Percentiles rank a stretch among this genome's conserved stretches.
These are phyloP conservation scores for Hypoxylon sp. DNA, from an alignment of 2,329 filamentous ascomycete species.

Conservation along the genomic window DNA sequence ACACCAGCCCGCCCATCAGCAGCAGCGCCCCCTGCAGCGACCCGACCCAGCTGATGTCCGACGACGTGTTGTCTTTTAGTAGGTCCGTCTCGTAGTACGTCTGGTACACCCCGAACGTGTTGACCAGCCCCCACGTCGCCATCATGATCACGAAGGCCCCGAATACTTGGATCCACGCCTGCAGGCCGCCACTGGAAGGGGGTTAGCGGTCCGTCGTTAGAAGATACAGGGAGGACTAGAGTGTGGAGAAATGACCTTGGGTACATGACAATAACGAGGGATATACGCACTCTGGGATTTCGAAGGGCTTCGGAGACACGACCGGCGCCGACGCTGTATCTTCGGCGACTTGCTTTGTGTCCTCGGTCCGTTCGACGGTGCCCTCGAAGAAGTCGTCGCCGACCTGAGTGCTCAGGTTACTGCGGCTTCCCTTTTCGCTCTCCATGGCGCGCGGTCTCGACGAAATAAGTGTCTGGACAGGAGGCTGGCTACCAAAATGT, in stretches of 20 bases:
- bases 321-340: not conserved
- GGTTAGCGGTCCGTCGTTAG: not conserved
- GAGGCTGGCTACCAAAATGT: not conserved
- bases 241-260: not conserved
- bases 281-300: conserved; percentile 27
- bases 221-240: not conserved
- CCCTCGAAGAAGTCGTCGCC: conserved; percentile 12
- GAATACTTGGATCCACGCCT: conserved; percentile 52
- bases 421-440: conserved; percentile 23
- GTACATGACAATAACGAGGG: not conserved
- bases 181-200: conserved; percentile 42
- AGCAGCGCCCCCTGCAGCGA: conserved; percentile 46
- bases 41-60: conserved; percentile 45
- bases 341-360: not conserved
- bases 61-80: conserved; percentile 26
- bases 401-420: conserved; percentile 1
- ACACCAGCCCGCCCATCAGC: conserved; percentile 44
- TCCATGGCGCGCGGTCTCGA: not conserved
- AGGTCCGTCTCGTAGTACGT: conserved; percentile 39
- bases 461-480: not conserved
- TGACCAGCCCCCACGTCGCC: conserved; percentile 49
- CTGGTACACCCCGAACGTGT: conserved; percentile 45
- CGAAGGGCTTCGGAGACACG: not conserved
- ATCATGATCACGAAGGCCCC: conserved; percentile 49
- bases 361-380: conserved; percentile 12